Conservation (phyloP, 2,329 filamentous ascomycete genomes). For the Penicillium sp. region DNA sequence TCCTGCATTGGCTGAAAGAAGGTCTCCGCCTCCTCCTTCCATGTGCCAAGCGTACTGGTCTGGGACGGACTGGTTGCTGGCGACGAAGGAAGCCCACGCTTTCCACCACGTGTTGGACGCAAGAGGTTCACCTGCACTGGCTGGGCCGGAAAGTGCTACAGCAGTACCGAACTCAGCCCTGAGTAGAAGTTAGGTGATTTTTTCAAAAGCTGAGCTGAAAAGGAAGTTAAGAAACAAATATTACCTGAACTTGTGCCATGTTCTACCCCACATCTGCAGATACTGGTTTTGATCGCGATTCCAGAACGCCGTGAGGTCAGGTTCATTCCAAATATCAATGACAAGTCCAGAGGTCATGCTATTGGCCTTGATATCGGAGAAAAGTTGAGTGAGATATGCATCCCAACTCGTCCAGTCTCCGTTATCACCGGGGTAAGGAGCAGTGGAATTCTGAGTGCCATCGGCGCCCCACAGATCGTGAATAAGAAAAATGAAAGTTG, state of each 20-base stretch:
- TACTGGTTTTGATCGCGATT: background rate
- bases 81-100: background rate
- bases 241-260: background rate
- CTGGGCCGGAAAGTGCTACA: background rate
- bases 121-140: background rate
- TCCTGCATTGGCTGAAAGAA: background rate
- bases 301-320: background rate
- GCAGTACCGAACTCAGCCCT: background rate
- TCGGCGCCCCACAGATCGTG: constrained; percentile 3
- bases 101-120: background rate
- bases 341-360: background rate
- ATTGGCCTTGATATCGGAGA: background rate
- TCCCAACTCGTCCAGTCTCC: background rate
- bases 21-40: background rate
- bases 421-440: background rate
- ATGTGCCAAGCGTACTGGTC: background rate
- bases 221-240: background rate
- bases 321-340: background rate
- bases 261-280: background rate
- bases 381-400: background rate
- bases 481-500: background rate
- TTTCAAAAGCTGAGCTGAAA: background rate
- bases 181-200: background rate
- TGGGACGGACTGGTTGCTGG: background rate
- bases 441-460: background rate